These are phyloP conservation scores for Cystofilobasidium capitatum DNA, from an alignment of 768 basidiomycete species.

Conservation along the genomic window DNA sequence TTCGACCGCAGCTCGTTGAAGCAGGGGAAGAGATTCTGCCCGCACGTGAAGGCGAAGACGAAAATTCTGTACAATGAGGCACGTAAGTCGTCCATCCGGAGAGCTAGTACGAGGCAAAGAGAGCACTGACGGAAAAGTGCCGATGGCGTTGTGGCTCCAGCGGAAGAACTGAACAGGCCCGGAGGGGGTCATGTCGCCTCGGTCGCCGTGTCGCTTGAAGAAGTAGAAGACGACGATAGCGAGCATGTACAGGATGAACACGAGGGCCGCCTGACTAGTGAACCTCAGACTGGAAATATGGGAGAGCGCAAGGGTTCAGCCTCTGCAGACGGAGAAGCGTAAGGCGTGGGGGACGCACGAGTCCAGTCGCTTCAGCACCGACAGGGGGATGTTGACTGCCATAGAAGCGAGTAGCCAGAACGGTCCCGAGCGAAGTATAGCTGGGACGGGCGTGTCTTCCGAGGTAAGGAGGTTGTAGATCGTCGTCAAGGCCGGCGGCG, in stretches of 20 bases:
- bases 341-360: conserved; percentile 5
- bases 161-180: conserved; percentile 52
- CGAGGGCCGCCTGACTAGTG: conserved; percentile 24
- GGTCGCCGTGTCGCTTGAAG: conserved; percentile 54
- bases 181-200: conserved; percentile 43
- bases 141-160: conserved; percentile 16
- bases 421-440: conserved; percentile 47
- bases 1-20: conserved; percentile 82
- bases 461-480: conserved; percentile 70
- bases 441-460: conserved; percentile 50
- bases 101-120: neutral
- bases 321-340: neutral
- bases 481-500: conserved; percentile 51
- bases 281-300: conserved; percentile 9
- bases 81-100: conserved; percentile 4
- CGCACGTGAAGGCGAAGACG: conserved; percentile 21
- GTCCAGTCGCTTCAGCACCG: conserved; percentile 26
- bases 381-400: conserved; percentile 18
- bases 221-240: conserved; percentile 71
- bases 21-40: conserved; percentile 71
- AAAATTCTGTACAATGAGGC: conserved; percentile 3
- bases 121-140: conserved; percentile 16
- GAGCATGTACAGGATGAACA: conserved; percentile 36
- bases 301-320: neutral
- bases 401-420: conserved; percentile 29